Percentiles rank a stretch among this genome's conserved stretches.
Evolutionary conservation across 1,284 basidiomycete species (phyloP).

Genomic region (Heterobasidion occidentale): DNA sequence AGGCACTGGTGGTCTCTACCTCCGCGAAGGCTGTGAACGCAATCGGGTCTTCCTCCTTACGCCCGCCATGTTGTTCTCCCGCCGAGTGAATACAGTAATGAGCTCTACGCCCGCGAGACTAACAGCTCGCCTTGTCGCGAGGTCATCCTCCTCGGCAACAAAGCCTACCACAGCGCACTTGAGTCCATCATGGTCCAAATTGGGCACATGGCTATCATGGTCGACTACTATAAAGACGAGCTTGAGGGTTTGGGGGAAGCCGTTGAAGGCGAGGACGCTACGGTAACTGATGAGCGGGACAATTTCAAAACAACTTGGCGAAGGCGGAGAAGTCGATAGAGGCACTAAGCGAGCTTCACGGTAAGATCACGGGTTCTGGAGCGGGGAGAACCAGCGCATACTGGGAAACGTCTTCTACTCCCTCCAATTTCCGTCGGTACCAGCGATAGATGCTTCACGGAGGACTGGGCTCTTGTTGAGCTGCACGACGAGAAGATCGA

Average conservation of each 20-base stretch:
- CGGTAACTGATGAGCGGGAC: constrained; percentile 17
- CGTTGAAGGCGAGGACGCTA: constrained; percentile 15
- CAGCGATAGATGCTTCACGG: constrained; percentile 15
- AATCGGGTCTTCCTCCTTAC: constrained; percentile 21
- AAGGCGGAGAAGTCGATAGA: constrained; percentile 17
- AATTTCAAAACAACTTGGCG: constrained; percentile 15
- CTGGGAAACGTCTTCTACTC: constrained; percentile 27
- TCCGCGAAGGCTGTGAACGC: constrained; percentile 15
- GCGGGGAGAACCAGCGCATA: constrained; percentile 16
- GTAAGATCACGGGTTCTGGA: constrained; percentile 18
- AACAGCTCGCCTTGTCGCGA: constrained; percentile 23
- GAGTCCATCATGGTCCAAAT: constrained; percentile 22
- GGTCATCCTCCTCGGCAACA: constrained; percentile 25
- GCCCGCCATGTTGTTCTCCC: constrained; percentile 15
- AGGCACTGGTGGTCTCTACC: constrained; percentile 23
- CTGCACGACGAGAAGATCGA: constrained; percentile 21
- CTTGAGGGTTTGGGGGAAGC: constrained; percentile 17
- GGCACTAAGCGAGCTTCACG: constrained; percentile 16
- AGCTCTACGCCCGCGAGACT: constrained; percentile 8
- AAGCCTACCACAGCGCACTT: constrained; percentile 20
- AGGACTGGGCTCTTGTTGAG: constrained; percentile 25
- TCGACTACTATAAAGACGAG: constrained; percentile 16
- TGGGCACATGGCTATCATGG: constrained; percentile 13
- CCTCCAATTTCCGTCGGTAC: constrained; percentile 17
- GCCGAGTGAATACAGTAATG: constrained; percentile 19